A percentile compares a stretch with the other conserved stretches of the same genome.
These are phyloP conservation scores for Suillus occidentalis DNA, from an alignment of 768 basidiomycete genomes.

Conservation along the genomic window DNA sequence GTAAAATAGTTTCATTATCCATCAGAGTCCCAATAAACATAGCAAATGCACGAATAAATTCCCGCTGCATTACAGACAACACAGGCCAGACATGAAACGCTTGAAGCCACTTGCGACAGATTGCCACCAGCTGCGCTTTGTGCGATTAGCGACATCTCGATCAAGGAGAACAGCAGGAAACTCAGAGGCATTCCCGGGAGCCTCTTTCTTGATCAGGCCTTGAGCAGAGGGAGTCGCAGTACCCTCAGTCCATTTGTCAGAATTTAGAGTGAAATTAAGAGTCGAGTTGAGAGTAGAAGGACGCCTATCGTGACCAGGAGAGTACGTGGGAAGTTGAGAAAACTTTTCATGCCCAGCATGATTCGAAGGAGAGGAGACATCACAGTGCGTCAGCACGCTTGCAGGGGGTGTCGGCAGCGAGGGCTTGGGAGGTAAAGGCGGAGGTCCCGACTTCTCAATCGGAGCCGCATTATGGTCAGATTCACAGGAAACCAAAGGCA, in stretches of 20 bases:
- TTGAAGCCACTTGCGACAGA: background rate
- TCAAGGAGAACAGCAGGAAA: background rate
- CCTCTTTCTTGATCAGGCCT: slow-evolving; percentile 25
- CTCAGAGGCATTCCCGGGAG: slow-evolving; percentile 21
- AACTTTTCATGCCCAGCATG: slow-evolving; percentile 17
- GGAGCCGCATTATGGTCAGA: slow-evolving; percentile 16
- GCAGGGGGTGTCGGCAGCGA: slow-evolving; percentile 33
- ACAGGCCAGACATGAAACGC: background rate
- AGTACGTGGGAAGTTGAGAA: slow-evolving; percentile 26
- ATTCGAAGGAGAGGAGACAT: slow-evolving; percentile 14
- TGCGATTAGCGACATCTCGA: background rate
- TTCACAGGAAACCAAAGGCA: slow-evolving; percentile 21
- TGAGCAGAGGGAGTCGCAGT: slow-evolving; percentile 23
- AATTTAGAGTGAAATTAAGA: slow-evolving; percentile 16
- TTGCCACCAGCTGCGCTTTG: background rate
- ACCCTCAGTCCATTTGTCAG: slow-evolving; percentile 32
- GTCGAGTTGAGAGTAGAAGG: slow-evolving; percentile 21
- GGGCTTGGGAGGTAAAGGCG: slow-evolving; percentile 25
- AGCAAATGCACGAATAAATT: background rate
- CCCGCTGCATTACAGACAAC: background rate
- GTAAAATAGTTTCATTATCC: slow-evolving; percentile 6
- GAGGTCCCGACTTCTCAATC: slow-evolving; percentile 21
- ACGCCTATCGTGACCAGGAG: slow-evolving; percentile 30
- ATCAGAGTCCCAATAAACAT: slow-evolving; percentile 7
- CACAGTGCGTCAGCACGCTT: slow-evolving; percentile 27